These are phyloP conservation scores for Sporisorium iseilematis-ciliati DNA, from an alignment of 1,284 basidiomycete species.

Conservation along the genomic window DNA sequence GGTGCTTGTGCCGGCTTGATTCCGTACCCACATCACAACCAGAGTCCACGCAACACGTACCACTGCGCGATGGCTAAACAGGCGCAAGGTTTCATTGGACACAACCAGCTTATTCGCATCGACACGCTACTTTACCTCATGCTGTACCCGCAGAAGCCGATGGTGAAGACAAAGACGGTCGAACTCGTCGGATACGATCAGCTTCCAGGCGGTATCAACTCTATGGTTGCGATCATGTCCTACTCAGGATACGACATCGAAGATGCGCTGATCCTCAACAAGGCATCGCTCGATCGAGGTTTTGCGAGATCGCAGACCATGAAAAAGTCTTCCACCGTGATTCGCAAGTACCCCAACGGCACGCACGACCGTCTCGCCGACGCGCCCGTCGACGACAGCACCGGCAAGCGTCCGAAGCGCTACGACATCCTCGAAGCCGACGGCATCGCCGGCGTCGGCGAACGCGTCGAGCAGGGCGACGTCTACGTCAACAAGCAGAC, in stretches of 20 bases:
- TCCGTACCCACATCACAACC: slow-evolving; percentile 99
- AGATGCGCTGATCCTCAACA: slow-evolving; percentile 96
- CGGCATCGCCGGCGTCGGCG: slow-evolving; percentile 93
- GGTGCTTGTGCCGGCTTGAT: slow-evolving; percentile 98
- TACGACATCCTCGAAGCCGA: slow-evolving; percentile 92
- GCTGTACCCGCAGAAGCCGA: slow-evolving; percentile 99
- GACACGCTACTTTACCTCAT: slow-evolving; percentile 98
- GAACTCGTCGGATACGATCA: slow-evolving; percentile 96
- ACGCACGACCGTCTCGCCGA: slow-evolving; percentile 97
- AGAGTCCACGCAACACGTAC: slow-evolving; percentile 99
- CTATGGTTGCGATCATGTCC: slow-evolving; percentile 98
- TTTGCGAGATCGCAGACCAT: slow-evolving; percentile 98
- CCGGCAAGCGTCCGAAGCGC: slow-evolving; percentile 80
- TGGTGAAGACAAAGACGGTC: slow-evolving; percentile 94
- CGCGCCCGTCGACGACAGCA: slow-evolving; percentile 81
- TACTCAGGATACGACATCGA: slow-evolving; percentile 99
- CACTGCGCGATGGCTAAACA: slow-evolving; percentile 99
- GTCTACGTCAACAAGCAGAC: slow-evolving; percentile 97
- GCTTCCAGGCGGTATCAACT: slow-evolving; percentile 97
- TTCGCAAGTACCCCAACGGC: slow-evolving; percentile 96
- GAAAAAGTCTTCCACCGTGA: slow-evolving; percentile 92
- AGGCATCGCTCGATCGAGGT: slow-evolving; percentile 84
- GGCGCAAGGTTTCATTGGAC: slow-evolving; percentile 98
- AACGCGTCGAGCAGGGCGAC: slow-evolving; percentile 91
- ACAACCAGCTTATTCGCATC: slow-evolving; percentile 97